phyloP scores from a whole-genome alignment of 192 early-diverging fungal genomes.

The Backusella psychrophila region DNA sequence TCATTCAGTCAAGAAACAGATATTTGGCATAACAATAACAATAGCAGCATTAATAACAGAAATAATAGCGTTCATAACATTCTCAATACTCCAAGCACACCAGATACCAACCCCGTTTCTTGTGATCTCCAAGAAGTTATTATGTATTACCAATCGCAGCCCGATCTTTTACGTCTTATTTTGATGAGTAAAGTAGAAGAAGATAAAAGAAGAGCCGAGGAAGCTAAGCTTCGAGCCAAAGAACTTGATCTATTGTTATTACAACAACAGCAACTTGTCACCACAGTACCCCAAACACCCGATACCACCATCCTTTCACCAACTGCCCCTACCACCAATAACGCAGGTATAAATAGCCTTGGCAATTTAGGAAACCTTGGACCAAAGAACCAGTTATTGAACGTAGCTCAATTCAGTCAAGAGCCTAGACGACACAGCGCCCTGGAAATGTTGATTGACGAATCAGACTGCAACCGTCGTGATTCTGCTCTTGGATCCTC shows the following conservation, averaged over 20 bases:
- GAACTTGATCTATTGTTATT: slow-evolving; percentile 45
- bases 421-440: slow-evolving; percentile 7
- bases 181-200: slow-evolving; percentile 56
- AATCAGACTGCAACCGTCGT: slow-evolving; percentile 9
- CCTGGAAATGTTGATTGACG: not conserved
- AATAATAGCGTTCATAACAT: not conserved
- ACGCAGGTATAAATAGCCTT: too few species aligned
- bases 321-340: not conserved
- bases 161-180: slow-evolving; percentile 52
- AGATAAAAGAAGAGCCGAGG: slow-evolving; percentile 53
- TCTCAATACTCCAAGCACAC: not conserved
- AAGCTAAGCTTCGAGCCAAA: slow-evolving; percentile 50
- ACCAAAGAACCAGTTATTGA: not conserved
- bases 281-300: not conserved
- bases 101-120: slow-evolving; percentile 4
- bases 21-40: not conserved
- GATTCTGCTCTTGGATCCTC: slow-evolving; percentile 17
- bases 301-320: not conserved
- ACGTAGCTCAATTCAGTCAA: not conserved
- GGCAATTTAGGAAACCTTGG: not conserved
- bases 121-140: slow-evolving; percentile 53
- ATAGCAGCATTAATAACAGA: not conserved
- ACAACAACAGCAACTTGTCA: slow-evolving; percentile 19
- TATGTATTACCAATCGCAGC: slow-evolving; percentile 43
- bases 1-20: not conserved